Evolutionary conservation across 1,284 basidiomycete genomes (phyloP).

Genomic region (Sporisorium iseilematis-ciliati): DNA sequence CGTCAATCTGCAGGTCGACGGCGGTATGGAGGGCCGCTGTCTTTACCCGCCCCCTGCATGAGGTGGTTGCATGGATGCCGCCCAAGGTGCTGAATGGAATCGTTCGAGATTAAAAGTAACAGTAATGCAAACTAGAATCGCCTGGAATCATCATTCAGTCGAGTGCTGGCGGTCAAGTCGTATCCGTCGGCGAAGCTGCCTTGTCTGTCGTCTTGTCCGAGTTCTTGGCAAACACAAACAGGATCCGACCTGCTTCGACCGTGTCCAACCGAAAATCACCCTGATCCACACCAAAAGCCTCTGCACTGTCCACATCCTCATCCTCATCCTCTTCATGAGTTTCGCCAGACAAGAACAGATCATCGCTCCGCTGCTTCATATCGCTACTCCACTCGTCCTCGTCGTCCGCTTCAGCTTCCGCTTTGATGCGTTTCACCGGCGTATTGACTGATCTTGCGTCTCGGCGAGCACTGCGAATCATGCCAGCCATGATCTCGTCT

Average conservation of each 20-base stretch:
- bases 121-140: background rate
- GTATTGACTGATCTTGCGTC: background rate
- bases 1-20: constrained; percentile 79
- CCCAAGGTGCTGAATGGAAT: background rate
- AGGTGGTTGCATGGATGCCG: background rate
- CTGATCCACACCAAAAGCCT: background rate
- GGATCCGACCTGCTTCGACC: constrained; percentile 37
- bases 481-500: constrained; percentile 32
- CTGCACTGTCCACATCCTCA: constrained; percentile 5
- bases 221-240: constrained; percentile 53
- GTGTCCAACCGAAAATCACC: constrained; percentile 28
- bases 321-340: constrained; percentile 10
- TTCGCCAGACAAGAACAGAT: constrained; percentile 23
- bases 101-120: background rate
- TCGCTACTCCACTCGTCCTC: constrained; percentile 33
- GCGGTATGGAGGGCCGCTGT: constrained; percentile 80
- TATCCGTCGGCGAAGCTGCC: constrained; percentile 1
- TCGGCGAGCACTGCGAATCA: constrained; percentile 17
- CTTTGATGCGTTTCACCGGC: constrained; percentile 7
- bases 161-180: constrained; percentile 10
- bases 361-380: constrained; percentile 38
- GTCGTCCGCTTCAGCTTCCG: constrained; percentile 22
- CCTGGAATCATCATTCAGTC: background rate
- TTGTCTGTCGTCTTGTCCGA: constrained; percentile 28
- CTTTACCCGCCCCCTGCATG: constrained; percentile 41